Conservation (phyloP, 495 filamentous ascomycete genomes). For the Pyronema omphalodes region DNA sequence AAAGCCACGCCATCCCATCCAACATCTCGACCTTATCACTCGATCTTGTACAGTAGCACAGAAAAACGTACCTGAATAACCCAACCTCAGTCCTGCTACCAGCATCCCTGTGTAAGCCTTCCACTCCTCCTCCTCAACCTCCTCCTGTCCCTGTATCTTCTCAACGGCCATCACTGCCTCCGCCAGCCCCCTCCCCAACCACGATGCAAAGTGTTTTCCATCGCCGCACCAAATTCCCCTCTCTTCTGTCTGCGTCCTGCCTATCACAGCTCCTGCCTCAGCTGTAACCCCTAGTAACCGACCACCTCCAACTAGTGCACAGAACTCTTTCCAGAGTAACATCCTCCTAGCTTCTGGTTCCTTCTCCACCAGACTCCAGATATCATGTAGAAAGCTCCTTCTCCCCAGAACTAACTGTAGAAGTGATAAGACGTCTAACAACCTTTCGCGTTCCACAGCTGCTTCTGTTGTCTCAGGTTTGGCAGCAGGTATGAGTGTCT, state of each 20-base stretch:
- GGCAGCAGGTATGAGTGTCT: slow-evolving; percentile 31
- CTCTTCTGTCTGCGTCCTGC: slow-evolving; percentile 16
- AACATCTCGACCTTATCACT: background rate
- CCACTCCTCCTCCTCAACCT: slow-evolving; percentile 30
- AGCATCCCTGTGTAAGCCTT: slow-evolving; percentile 43
- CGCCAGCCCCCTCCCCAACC: slow-evolving; percentile 43
- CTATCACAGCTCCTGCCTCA: slow-evolving; percentile 48
- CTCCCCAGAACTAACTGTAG: slow-evolving; percentile 37
- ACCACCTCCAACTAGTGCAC: slow-evolving; percentile 44
- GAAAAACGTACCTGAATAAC: slow-evolving; percentile 44
- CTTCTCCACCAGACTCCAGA: slow-evolving; percentile 29
- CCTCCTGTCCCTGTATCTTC: slow-evolving; percentile 29
- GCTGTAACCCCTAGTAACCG: slow-evolving; percentile 53
- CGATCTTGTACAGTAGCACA: background rate
- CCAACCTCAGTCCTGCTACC: slow-evolving; percentile 48
- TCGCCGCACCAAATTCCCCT: slow-evolving; percentile 44
- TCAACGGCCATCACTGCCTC: slow-evolving; percentile 6
- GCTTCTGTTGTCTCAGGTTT: slow-evolving; percentile 27
- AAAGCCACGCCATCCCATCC: too few relatives aligned
- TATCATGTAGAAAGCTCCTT: slow-evolving; percentile 32
- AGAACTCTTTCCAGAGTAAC: slow-evolving; percentile 47
- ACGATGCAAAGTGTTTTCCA: slow-evolving; percentile 43
- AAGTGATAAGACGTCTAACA: slow-evolving; percentile 29
- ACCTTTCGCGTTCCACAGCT: slow-evolving; percentile 22
- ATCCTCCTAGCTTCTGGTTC: slow-evolving; percentile 24